phyloP scores from a whole-genome alignment of 1,139 yeast genomes.

The Hyphopichia khmerensis region DNA sequence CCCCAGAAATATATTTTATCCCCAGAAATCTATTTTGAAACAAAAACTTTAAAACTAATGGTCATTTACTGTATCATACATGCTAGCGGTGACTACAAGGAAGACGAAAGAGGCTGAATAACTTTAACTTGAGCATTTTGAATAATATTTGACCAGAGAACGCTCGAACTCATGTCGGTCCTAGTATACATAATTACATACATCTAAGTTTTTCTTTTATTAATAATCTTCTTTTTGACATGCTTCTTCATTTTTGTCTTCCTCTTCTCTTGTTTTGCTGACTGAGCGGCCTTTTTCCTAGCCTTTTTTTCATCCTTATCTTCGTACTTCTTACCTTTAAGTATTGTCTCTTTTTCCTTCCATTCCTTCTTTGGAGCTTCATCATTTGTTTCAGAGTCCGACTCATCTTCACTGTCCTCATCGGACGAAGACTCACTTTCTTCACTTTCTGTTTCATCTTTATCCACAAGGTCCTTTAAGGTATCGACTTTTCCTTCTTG shows the following conservation, averaged over 20 bases:
- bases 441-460: conserved; percentile 13
- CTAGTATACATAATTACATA: too few species aligned
- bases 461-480: conserved; percentile 58
- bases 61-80: too few species aligned
- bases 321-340: conserved; percentile 74
- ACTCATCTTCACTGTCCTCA: conserved; percentile 18
- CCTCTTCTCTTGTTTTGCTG: conserved; percentile 82
- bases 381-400: conserved; percentile 33
- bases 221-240: conserved; percentile 75
- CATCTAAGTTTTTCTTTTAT: conserved; percentile 47
- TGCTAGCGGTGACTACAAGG: too few species aligned
- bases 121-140: too few species aligned
- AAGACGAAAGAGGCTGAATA: too few species aligned
- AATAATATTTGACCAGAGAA: too few species aligned
- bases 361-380: conserved; percentile 34
- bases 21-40: too few species aligned
- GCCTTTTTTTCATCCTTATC: conserved; percentile 84
- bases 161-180: too few species aligned
- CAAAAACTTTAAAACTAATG: too few species aligned
- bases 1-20: too few species aligned
- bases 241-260: conserved; percentile 91
- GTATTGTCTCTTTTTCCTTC: conserved; percentile 38
- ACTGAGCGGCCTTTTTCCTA: conserved; percentile 81
- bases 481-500: conserved; percentile 80
- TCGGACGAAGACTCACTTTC: conserved; percentile 10